Base-by-base conservation (phyloP, 2,329 filamentous ascomycete genomes). In the Colletotrichum scovillei region DNA sequence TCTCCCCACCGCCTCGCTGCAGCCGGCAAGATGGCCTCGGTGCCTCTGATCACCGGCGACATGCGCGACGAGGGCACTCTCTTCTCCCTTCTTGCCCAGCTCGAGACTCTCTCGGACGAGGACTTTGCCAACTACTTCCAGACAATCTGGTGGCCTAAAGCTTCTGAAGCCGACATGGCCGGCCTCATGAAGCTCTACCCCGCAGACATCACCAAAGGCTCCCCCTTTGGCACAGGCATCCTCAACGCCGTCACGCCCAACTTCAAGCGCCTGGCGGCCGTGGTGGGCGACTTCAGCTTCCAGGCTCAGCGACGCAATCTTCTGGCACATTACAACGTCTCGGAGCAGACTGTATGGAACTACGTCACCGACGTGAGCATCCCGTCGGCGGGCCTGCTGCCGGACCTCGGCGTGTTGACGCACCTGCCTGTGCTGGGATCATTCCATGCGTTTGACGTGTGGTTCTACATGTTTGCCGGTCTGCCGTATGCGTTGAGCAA, bases 21-120 rank as follows among this genome's bases (percentile, higher is more conserved):
- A 9, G 67, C 67, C 42, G 62, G 62, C 11, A 70, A 59, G 55
- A 70, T 70, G 60, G 67, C 67, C 1, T 59, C 53, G 8, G 88
- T 93, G 0, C 91, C 91, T 2, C 86, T 92, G 77, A 91, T 93
- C 69, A 83, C 90, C 30, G 90, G 91, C 46, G 86, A 91, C 77
- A 88, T 90, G 80, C 89, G 92, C 82, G 91, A 93, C 78, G 91
- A 93, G 79, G 90, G 90, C 6, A 92, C 91, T 0, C 79, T 93
- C 5, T 92, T 92, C 78, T 84, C 88, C 5, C 84, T 92, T 16
- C 55, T 70, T 22, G 67, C 67, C 26, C 62, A 60, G 7, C 60
- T 65, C 8, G 53, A 65, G n/a, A 69, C 53, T 2, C 53, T 65
- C 12, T 35, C 67, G 0, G 42, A 70, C 3, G 55, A 66, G 8